These are phyloP conservation scores for Chaetomiaceae sp. DNA, from an alignment of 2,329 filamentous ascomycete genomes.

Conservation along the genomic window DNA sequence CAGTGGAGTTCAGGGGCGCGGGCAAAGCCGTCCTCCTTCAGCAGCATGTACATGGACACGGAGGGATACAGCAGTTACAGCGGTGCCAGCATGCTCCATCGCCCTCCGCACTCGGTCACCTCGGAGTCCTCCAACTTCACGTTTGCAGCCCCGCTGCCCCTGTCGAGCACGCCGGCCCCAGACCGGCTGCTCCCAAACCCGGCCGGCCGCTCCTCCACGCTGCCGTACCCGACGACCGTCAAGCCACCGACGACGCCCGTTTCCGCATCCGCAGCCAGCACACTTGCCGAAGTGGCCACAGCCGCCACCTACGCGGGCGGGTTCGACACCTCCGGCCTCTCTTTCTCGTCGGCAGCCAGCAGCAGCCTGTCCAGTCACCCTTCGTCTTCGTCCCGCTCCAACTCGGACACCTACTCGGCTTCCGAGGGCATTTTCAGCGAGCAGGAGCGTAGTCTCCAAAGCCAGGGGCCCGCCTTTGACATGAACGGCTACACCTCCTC, in stretches of 20 bases:
- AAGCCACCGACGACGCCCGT: slow-evolving; percentile 22
- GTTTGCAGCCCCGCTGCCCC: slow-evolving; percentile 39
- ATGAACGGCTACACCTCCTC: slow-evolving; percentile 27
- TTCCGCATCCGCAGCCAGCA: slow-evolving; percentile 10
- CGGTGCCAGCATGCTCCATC: slow-evolving; percentile 33
- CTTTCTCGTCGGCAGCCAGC: slow-evolving; percentile 13
- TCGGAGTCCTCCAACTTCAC: slow-evolving; percentile 37
- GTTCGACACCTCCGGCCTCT: slow-evolving; percentile 16
- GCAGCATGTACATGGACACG: slow-evolving; percentile 35
- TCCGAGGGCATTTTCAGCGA: slow-evolving; percentile 28
- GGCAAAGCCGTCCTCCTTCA: slow-evolving; percentile 23
- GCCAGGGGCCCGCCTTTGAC: slow-evolving; percentile 28
- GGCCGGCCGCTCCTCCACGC: slow-evolving; percentile 30
- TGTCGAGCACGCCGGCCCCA: slow-evolving; percentile 25
- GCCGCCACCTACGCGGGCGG: slow-evolving; percentile 24
- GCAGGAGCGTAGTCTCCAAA: slow-evolving; percentile 26
- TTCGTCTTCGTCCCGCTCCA: slow-evolving; percentile 14
- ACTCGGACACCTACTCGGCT: slow-evolving; percentile 19
- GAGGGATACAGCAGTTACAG: slow-evolving; percentile 34
- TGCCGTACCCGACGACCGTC: slow-evolving; percentile 27
- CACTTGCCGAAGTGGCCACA: slow-evolving; percentile 30
- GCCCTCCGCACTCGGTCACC: slow-evolving; percentile 24
- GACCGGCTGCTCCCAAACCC: slow-evolving; percentile 36
- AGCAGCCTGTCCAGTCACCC: slow-evolving; percentile 13
- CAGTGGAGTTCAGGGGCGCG: slow-evolving; percentile 28